Evolutionary conservation across 352 stramenopile species (phyloP).

Genomic region (Pseudoperonospora humuli): DNA sequence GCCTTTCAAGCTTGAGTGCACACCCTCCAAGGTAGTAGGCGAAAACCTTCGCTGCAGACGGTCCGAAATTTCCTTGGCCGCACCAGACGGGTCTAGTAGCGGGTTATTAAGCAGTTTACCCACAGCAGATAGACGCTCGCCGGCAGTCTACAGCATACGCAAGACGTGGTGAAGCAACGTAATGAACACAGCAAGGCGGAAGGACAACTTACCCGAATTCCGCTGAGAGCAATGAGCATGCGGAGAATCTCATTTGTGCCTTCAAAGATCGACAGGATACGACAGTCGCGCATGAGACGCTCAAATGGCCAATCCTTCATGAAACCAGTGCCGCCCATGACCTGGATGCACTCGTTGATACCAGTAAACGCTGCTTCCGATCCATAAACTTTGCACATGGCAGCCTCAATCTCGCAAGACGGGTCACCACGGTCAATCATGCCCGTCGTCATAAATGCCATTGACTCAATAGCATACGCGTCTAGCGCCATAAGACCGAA

Average conservation of each 20-base stretch:
- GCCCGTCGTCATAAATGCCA: conserved; percentile 86
- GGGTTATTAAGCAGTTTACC: conserved; percentile 80
- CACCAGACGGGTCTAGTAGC: conserved; percentile 58
- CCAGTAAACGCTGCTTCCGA: conserved; percentile 75
- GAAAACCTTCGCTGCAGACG: conserved; percentile 80
- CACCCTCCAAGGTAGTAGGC: conserved; percentile 50
- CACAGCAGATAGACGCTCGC: conserved; percentile 66
- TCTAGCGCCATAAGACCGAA: conserved; percentile 75
- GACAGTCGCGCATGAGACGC: conserved; percentile 86
- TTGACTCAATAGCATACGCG: conserved; percentile 81
- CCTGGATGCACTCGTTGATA: conserved; percentile 86
- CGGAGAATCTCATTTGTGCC: conserved; percentile 89
- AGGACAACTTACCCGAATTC: conserved; percentile 49
- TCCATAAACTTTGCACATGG: conserved; percentile 86
- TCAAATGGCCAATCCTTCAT: conserved; percentile 91
- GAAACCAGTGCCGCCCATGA: conserved; percentile 86
- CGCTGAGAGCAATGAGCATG: conserved; percentile 87
- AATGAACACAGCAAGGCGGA: conserved; percentile 2
- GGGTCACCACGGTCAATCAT: conserved; percentile 84
- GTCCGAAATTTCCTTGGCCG: conserved; percentile 69
- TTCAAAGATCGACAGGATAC: conserved; percentile 89
- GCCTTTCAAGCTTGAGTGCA: conserved; percentile 57
- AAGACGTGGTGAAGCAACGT: conserved; percentile 2
- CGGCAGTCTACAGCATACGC: conserved; percentile 39
- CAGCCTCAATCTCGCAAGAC: conserved; percentile 82